A percentile compares a stretch with the other conserved stretches of the same genome.
Evolutionary conservation across 495 filamentous ascomycete genomes (phyloP).

Genomic region (Xylaria curta): DNA sequence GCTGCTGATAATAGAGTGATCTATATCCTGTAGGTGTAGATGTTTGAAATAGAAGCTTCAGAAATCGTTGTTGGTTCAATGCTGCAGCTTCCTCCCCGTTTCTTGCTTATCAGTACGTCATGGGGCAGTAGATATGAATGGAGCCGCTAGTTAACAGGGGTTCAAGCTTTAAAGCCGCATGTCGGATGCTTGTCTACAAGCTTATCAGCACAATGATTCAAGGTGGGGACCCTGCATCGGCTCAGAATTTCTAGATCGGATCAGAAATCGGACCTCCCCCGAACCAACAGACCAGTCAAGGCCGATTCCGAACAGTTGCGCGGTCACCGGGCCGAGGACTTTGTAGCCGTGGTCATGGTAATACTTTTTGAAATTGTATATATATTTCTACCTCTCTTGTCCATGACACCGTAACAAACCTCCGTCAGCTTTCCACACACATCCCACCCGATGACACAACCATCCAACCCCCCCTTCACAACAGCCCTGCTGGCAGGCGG

Average conservation of each 20-base stretch:
- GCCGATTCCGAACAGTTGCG: not conserved
- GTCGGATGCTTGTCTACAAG: not conserved
- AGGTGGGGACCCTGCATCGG: conserved; percentile 3
- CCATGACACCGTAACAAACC: not conserved
- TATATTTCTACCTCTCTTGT: not conserved
- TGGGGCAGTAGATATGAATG: not conserved
- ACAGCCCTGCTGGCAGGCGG: conserved; percentile 72
- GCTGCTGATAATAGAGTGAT: not conserved
- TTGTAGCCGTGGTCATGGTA: conserved; percentile 15
- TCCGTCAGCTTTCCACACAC: not conserved
- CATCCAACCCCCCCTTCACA: conserved; percentile 50
- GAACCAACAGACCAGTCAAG: too few species aligned
- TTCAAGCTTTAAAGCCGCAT: not conserved
- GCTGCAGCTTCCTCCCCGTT: not conserved
- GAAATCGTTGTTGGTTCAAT: not conserved
- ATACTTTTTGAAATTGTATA: not conserved
- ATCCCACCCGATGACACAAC: conserved; percentile 28
- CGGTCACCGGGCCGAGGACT: not conserved
- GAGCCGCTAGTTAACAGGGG: not conserved
- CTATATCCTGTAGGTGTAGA: not conserved
- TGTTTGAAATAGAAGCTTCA: not conserved
- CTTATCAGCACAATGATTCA: not conserved
- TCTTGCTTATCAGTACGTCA: conserved; percentile 27
- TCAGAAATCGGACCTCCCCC: too few species aligned
- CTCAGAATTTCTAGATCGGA: not conserved